Base-by-base conservation (phyloP, 1,139 yeast species). In the Yamadazyma oceani region DNA sequence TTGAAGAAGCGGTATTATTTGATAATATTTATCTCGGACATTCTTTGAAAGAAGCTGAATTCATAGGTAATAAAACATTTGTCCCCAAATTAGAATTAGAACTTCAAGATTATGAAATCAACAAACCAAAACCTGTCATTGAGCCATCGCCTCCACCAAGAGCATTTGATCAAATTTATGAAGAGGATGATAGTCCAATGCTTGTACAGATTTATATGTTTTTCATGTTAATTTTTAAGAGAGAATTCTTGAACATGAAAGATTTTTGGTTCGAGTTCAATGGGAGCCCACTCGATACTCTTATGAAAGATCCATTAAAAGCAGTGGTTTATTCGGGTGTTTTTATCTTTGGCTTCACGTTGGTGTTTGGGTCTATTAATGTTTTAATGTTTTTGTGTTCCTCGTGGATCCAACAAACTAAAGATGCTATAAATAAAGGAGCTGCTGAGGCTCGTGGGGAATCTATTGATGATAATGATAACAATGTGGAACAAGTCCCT, bases 21-120 rank as follows among this genome's bases (percentile, higher is more conserved):
- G 88, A 87, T 60, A 87, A 89, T 62, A 79, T 89, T 40, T 89
- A 88, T 58, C 58, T 90, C 45, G 97, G 97, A 11, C 92, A 86
- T 54, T 80, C 87, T 3, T 64, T 88, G 13, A 69, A 64, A 19
- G 96, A 89, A 55, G 97, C 97, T 7, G 96, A 89, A 64, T 45
- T 54, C 11, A 71, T 89, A 49, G 97, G 96, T 17, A 89, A 89
- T 57, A 58, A 64, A 13, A 88, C 97, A 0, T 89, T 77, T 62
- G 50, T 64, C 21, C 78, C 80, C 35, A 89, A 89, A 66, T 63
- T 64, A 34, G 69, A 66, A 21, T 54, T 81, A 43, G 96, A 89
- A 62, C 50, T 41, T 39, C 57, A 58, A 35, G 56, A 58, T 35
- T 69, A 65, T 26, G 66, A 69, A 17, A 48, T 50, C 5, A 60